Conservation (phyloP, 768 basidiomycete species). For the Calocybe gangraenosa region DNA sequence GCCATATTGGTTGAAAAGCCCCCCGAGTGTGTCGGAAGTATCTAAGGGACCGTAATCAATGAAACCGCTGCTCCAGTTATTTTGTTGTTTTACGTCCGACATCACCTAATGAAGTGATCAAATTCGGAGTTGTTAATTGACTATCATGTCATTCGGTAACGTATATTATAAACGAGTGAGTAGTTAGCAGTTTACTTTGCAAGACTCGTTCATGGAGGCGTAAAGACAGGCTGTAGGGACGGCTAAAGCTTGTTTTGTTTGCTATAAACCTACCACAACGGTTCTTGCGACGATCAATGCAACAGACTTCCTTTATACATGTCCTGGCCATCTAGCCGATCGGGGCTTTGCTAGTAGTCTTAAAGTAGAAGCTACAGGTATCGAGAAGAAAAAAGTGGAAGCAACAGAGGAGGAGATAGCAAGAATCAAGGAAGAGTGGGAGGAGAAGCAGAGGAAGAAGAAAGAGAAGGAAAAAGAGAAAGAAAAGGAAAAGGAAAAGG, state of each 20-base stretch:
- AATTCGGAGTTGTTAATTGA: too few species aligned
- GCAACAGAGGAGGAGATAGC: constrained; percentile 70
- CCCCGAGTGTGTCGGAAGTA: too few species aligned
- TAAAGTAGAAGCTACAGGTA: constrained; percentile 25
- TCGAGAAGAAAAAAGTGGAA: constrained; percentile 31
- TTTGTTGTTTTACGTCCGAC: too few species aligned
- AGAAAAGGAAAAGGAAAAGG: constrained; percentile 36
- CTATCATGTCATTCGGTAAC: constrained; percentile 70
- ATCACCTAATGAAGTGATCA: too few species aligned
- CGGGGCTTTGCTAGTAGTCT: constrained; percentile 64
- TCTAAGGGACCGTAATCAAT: too few species aligned
- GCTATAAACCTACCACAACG: constrained; percentile 74
- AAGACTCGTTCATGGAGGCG: constrained; percentile 11
- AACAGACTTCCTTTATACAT: constrained; percentile 84
- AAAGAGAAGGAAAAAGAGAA: constrained; percentile 50
- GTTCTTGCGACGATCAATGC: constrained; percentile 84
- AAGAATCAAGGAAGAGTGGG: constrained; percentile 77
- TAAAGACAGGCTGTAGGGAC: constrained; percentile 67
- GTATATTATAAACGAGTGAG: constrained; percentile 87
- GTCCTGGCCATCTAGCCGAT: constrained; percentile 77
- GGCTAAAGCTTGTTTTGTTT: constrained; percentile 71
- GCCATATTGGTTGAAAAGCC: too few species aligned
- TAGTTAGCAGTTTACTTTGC: constrained; percentile 11
- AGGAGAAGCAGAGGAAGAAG: constrained; percentile 63
- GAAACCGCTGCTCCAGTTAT: too few species aligned